Conservation (phyloP, 768 basidiomycete genomes). For the Termitomyces eurrhizus region DNA sequence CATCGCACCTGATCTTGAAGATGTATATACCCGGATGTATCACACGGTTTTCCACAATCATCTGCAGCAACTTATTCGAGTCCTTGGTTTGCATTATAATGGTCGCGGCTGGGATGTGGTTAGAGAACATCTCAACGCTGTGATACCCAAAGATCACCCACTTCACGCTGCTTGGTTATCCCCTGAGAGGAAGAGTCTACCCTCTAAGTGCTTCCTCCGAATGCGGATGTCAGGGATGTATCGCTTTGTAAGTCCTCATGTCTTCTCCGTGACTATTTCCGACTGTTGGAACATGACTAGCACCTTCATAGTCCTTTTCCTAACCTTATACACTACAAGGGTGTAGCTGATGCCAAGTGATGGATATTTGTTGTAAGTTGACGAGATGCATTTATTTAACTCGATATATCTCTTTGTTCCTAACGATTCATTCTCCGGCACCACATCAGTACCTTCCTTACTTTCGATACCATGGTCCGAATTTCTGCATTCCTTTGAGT, state of each 20-base stretch:
- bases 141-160: conserved; percentile 43
- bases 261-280: background rate
- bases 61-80: conserved; percentile 54
- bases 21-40: conserved; percentile 55
- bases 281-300: conserved; percentile 22
- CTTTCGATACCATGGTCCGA: background rate
- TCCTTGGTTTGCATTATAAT: conserved; percentile 53
- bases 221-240: conserved; percentile 57
- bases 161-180: conserved; percentile 49
- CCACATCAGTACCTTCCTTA: background rate
- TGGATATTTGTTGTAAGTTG: background rate
- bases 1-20: conserved; percentile 45
- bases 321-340: conserved; percentile 50
- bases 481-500: background rate
- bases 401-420: background rate
- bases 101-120: conserved; percentile 52
- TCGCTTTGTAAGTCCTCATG: conserved; percentile 40
- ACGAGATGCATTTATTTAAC: background rate
- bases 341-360: conserved; percentile 17
- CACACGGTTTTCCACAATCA: conserved; percentile 59
- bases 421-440: background rate
- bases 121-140: conserved; percentile 36
- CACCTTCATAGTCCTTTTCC: conserved; percentile 53
- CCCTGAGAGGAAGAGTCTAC: conserved; percentile 41
- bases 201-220: conserved; percentile 54